Evolutionary conservation across 306 rosid genomes (phyloP), one percentile per base, ranked within the genome.

Genomic region (Oemleria cerasiformis): DNA sequence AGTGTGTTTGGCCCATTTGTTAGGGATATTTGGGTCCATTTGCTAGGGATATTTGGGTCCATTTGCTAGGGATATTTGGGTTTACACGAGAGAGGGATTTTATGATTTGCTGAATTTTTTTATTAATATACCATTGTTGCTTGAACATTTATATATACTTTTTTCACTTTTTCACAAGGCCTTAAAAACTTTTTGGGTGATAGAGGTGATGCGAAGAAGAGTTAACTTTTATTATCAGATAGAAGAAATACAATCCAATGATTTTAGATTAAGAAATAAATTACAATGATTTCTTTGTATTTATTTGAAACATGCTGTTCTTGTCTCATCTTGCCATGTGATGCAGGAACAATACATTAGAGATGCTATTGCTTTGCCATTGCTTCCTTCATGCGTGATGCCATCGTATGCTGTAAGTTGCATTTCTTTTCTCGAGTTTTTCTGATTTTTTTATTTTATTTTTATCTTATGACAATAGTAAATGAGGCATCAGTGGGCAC

Each of bases 361-460:
- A 63, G 92, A 82, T 56, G 88, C 91, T 9, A 87, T 94, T 78
- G 96, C 97, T 74, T 79, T 88, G 30, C 87, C 70, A 3, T 78
- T 94, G 84, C 98, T 94, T 85, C 84, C 71, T 5, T 43, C 74
- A 66, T 49, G 83, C 51, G 25, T 70, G 81, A 79, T 80, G 87
- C 98, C 98, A 48, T 56, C 81, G 7, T 67, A 87, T 82, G 92
- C 96, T 36, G 98, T 91, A 87, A 87, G 94, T 84, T 77, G 67
- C 80, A 16, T 4, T 12, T n/a, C 23, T n/a, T 50, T 6, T 14
- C 36, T 30, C 36, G 3, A 30, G 36, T 30, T 30, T 2, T 30
- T 30, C n/a, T 30, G n/a, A n/a, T n/a, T n/a, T n/a, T n/a, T n/a
- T n/a, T n/a, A n/a, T 30, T 30, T 56, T 9, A 0, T 56, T 21